phyloP scores from a whole-genome alignment of 2,329 filamentous ascomycete genomes.

The Colletotrichum tamarilloi region DNA sequence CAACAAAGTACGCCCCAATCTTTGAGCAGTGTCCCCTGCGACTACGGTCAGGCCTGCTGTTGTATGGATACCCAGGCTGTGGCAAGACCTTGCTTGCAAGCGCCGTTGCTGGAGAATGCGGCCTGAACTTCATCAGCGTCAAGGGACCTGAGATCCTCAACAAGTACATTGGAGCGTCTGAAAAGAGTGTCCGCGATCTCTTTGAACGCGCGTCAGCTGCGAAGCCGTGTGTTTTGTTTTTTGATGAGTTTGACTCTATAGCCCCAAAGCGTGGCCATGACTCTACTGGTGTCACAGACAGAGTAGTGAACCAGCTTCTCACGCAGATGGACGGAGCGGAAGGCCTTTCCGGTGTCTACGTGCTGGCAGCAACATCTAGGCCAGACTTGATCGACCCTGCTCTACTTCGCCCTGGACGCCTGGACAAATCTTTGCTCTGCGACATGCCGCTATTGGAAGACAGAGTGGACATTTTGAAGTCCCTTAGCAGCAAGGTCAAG shows the following conservation, averaged over 20 bases:
- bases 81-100: slow-evolving; percentile 96
- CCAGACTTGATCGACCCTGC: slow-evolving; percentile 97
- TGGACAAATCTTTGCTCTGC: slow-evolving; percentile 94
- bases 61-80: slow-evolving; percentile 96
- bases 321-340: slow-evolving; percentile 99
- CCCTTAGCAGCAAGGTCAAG: slow-evolving; percentile 84
- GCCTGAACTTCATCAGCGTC: slow-evolving; percentile 97
- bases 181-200: slow-evolving; percentile 94
- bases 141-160: slow-evolving; percentile 98
- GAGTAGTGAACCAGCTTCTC: slow-evolving; percentile 96
- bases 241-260: slow-evolving; percentile 98
- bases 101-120: slow-evolving; percentile 97
- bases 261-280: slow-evolving; percentile 97
- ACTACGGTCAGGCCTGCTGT: slow-evolving; percentile 89
- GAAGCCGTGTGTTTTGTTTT: slow-evolving; percentile 94
- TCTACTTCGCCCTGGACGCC: slow-evolving; percentile 86
- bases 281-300: slow-evolving; percentile 96
- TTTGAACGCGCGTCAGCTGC: slow-evolving; percentile 94
- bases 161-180: slow-evolving; percentile 98
- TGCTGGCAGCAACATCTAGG: slow-evolving; percentile 91
- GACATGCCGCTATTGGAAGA: slow-evolving; percentile 86
- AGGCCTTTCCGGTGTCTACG: slow-evolving; percentile 93
- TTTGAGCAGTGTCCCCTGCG: slow-evolving; percentile 95
- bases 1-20: slow-evolving; percentile 97
- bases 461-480: slow-evolving; percentile 86